Conservation (phyloP, 2,329 filamentous ascomycete species). For the Diplodia corticola region DNA sequence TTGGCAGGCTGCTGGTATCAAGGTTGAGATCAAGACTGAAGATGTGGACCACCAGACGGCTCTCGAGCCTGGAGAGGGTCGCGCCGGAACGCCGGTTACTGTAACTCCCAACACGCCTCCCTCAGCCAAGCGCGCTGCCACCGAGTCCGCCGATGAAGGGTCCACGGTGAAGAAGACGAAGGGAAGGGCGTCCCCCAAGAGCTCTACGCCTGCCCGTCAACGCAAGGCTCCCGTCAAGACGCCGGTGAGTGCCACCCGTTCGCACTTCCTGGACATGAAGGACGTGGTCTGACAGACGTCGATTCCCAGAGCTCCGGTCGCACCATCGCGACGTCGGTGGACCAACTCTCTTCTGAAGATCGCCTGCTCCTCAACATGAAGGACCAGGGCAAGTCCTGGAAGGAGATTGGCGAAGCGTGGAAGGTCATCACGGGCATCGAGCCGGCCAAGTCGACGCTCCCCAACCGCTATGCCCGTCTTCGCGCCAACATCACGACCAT, state of each 20-base stretch:
- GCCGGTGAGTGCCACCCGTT: background rate
- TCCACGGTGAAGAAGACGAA: slow-evolving; percentile 12
- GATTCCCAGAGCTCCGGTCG: background rate
- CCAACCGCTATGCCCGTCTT: slow-evolving; percentile 27
- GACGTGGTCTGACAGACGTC: background rate
- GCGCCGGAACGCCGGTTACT: background rate
- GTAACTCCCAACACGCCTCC: background rate
- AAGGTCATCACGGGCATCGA: slow-evolving; percentile 22
- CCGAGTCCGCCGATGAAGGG: background rate
- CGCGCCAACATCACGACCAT: slow-evolving; percentile 25
- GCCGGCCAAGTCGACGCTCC: slow-evolving; percentile 26
- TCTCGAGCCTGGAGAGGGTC: background rate
- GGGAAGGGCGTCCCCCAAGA: slow-evolving; percentile 1
- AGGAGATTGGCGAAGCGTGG: slow-evolving; percentile 25
- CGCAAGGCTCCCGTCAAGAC: slow-evolving; percentile 14
- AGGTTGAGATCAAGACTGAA: background rate
- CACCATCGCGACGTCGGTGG: slow-evolving; percentile 22
- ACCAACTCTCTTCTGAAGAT: slow-evolving; percentile 23
- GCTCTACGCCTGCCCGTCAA: background rate
- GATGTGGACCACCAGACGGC: background rate
- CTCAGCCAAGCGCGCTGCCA: background rate
- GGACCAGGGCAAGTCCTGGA: slow-evolving; percentile 26
- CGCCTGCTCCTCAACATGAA: slow-evolving; percentile 24
- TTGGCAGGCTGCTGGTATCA: background rate
- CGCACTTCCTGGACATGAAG: background rate